Evolutionary conservation across 139 green algal genomes (phyloP).

Genomic region (Ulvella scutata): DNA sequence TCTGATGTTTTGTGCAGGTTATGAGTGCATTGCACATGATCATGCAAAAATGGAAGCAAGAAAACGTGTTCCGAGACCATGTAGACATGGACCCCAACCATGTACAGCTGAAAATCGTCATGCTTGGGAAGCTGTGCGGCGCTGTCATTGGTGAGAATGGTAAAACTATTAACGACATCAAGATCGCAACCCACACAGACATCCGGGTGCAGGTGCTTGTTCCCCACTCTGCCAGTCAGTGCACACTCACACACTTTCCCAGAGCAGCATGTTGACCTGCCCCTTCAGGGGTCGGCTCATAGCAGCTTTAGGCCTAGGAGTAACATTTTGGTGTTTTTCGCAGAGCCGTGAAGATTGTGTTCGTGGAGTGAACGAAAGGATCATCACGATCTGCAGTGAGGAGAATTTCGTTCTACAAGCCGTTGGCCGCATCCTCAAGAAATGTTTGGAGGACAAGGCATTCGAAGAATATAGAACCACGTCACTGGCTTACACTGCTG

Average conservation of each 20-base stretch:
- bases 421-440: background rate
- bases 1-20: slow-evolving; percentile 2
- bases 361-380: background rate
- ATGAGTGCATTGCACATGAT: slow-evolving; percentile 1
- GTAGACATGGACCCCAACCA: background rate
- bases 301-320: too few species aligned
- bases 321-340: too few species aligned
- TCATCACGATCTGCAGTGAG: slow-evolving; percentile 3
- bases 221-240: background rate
- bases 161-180: slow-evolving; percentile 2
- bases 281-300: too few species aligned
- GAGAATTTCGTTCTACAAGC: background rate
- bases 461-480: background rate
- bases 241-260: too few species aligned
- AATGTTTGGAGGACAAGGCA: background rate
- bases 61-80: slow-evolving; percentile 2
- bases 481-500: background rate
- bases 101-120: background rate
- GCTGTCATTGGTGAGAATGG: background rate
- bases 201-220: background rate
- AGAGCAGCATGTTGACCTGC: too few species aligned
- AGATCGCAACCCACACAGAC: background rate
- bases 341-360: background rate
- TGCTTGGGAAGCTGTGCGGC: background rate
- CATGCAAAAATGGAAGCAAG: slow-evolving; percentile 4